Percentiles rank a stretch among this genome's conserved stretches.
These are phyloP conservation scores for Psilocybe cubensis DNA, from an alignment of 768 basidiomycete species.

Conservation along the genomic window DNA sequence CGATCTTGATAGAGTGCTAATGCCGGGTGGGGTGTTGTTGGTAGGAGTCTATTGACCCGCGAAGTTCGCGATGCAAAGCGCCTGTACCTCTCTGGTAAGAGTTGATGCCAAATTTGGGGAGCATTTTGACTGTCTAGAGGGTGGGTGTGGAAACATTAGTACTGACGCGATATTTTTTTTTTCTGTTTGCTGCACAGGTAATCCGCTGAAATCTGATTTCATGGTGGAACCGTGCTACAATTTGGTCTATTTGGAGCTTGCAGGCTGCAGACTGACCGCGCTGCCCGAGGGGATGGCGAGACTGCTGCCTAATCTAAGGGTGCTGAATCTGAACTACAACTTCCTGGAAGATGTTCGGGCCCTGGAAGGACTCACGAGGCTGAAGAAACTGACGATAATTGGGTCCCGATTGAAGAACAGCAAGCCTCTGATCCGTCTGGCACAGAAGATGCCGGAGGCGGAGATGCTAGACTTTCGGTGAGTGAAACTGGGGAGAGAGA, in stretches of 20 bases:
- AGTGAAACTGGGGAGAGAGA: not conserved
- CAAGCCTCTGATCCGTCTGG: constrained; percentile 70
- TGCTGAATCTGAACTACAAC: constrained; percentile 97
- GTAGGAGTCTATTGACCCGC: constrained; percentile 53
- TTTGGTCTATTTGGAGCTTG: constrained; percentile 90
- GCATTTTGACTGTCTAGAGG: not conserved
- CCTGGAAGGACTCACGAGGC: constrained; percentile 71
- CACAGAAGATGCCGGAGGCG: constrained; percentile 74
- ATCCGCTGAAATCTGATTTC: constrained; percentile 65
- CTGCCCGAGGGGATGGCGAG: constrained; percentile 71
- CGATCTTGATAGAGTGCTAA: constrained; percentile 22
- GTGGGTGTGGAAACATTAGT: constrained; percentile 13
- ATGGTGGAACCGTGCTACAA: constrained; percentile 82
- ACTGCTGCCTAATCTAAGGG: constrained; percentile 83
- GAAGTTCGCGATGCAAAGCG: constrained; percentile 93
- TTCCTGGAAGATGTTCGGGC: constrained; percentile 77
- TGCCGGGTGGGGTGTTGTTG: constrained; percentile 12
- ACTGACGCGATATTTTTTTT: not conserved
- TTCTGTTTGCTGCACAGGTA: too few relatives aligned
- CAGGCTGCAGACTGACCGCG: constrained; percentile 76
- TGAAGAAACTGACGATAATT: constrained; percentile 86
- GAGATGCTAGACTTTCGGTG: constrained; percentile 92
- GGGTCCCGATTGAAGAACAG: constrained; percentile 81
- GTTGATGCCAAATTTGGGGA: constrained; percentile 3
- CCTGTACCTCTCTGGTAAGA: constrained; percentile 91